phyloP scores from a whole-genome alignment of 148 eudicot genomes.

The Chenopodium album region DNA sequence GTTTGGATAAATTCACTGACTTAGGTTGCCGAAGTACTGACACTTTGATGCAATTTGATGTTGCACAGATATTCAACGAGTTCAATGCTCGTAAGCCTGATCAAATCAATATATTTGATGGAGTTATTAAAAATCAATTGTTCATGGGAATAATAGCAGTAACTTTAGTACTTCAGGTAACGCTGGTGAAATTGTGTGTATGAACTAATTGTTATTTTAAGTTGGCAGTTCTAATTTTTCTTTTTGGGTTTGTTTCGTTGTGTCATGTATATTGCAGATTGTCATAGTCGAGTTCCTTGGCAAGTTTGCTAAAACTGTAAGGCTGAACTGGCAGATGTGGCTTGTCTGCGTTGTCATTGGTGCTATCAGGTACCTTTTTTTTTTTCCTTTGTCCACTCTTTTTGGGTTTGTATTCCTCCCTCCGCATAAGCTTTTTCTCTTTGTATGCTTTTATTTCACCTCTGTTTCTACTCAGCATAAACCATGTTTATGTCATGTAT shows the following conservation, averaged over 20 bases:
- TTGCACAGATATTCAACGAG: conserved; percentile 75
- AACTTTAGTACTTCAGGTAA: conserved; percentile 76
- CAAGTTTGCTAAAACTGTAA: conserved; percentile 68
- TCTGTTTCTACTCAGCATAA: neutral
- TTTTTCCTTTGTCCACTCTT: neutral
- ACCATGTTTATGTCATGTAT: neutral
- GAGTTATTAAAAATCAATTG: conserved; percentile 61
- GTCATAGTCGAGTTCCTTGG: conserved; percentile 80
- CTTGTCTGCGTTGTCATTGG: conserved; percentile 70
- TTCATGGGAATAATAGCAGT: conserved; percentile 75
- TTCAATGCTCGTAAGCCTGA: conserved; percentile 97
- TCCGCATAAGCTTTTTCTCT: neutral
- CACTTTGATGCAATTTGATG: neutral
- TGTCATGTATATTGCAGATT: conserved; percentile 39
- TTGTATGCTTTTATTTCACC: neutral
- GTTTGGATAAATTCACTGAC: neutral
- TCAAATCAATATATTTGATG: conserved; percentile 75
- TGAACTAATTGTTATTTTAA: neutral
- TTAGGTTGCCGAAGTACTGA: neutral
- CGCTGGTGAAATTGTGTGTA: neutral
- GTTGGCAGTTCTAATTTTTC: neutral
- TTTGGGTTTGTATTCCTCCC: neutral
- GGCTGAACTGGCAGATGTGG: conserved; percentile 84
- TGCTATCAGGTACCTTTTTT: conserved; percentile 53
- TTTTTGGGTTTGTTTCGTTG: neutral